Evolutionary conservation across 2,329 filamentous ascomycete species (phyloP), one percentile per base, ranked within the genome.

Genomic region (Paecilomyces formosus): DNA sequence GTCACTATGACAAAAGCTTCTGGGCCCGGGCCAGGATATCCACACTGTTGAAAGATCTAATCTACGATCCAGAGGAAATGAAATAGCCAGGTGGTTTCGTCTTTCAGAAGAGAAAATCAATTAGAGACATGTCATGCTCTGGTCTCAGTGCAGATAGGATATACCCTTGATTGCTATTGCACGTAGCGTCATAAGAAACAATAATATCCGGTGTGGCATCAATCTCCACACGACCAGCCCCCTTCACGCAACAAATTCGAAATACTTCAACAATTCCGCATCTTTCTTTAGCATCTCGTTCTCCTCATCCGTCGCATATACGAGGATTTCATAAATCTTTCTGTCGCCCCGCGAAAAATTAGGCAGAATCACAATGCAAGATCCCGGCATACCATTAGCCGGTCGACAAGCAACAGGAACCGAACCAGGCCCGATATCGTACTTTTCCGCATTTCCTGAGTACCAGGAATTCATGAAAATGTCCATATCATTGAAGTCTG

Each of bases 391-490:
- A 39, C 35, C 6, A 39, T 39, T 6, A 7, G 6, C 35, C 13
- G 35, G 35, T 13, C 35, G 35, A n/a, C 13, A 39, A 3, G 35
- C 35, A 39, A 39, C 35, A 39, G 35, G 35, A 15, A 39, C 35
- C 12, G 13, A 39, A 12, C 53, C 64, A 33, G 33, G 53, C 12
- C 66, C 66, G 33, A 68, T 54, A 57, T 65, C 62, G 28, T 66
- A 68, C 13, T 63, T 60, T 49, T 63, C 62, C 1, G 59, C 62
- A 6, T 31, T 62, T 6, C 63, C 63, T 4, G 63, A 57, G 33
- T 62, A 62, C 66, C 66, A 68, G 18, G 59, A 64, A 45, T 65
- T 68, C 60, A 66, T 63, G 21, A 67, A 58, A 4, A 67, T 12
- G 26, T 67, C 65, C 64, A 66, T 64, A 22, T 61, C 56, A 9